phyloP scores from a whole-genome alignment of 2,329 filamentous ascomycete genomes.

The Penicillium sp. region DNA sequence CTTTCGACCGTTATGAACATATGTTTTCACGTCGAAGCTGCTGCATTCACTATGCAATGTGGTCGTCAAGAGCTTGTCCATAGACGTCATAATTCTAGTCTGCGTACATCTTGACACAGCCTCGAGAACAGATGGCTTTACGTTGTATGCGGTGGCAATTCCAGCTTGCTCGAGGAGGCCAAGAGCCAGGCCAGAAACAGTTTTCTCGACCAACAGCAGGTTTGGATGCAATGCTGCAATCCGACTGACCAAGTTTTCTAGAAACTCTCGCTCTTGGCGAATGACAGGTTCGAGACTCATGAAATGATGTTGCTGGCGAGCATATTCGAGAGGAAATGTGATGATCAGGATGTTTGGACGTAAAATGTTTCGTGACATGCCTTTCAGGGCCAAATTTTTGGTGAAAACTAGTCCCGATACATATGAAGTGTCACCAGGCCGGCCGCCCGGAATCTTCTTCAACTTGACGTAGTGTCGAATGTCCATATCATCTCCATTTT shows the following conservation, averaged over 20 bases:
- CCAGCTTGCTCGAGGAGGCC: constrained; percentile 83
- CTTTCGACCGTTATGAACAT: constrained; percentile 76
- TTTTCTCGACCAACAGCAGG: constrained; percentile 85
- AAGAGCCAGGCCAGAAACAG: constrained; percentile 85
- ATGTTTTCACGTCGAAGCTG: constrained; percentile 94
- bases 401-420: constrained; percentile 96
- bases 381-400: constrained; percentile 94
- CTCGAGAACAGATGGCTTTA: constrained; percentile 92
- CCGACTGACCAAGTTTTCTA: constrained; percentile 85
- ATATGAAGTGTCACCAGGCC: constrained; percentile 88
- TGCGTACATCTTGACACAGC: constrained; percentile 90
- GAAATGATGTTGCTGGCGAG: constrained; percentile 87
- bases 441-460: constrained; percentile 91
- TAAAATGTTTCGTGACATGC: constrained; percentile 82
- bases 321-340: constrained; percentile 93
- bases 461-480: constrained; percentile 96
- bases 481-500: constrained; percentile 90
- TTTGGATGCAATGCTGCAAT: constrained; percentile 84
- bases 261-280: constrained; percentile 90
- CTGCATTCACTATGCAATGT: constrained; percentile 74
- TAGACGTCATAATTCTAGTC: constrained; percentile 87
- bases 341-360: constrained; percentile 88
- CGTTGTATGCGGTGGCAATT: constrained; percentile 92
- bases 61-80: constrained; percentile 83
- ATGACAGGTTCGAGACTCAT: constrained; percentile 98